Percentiles rank a stretch among this genome's conserved stretches.
Conservation (phyloP, 2,329 filamentous ascomycete genomes). For the Alternaria consortialis region DNA sequence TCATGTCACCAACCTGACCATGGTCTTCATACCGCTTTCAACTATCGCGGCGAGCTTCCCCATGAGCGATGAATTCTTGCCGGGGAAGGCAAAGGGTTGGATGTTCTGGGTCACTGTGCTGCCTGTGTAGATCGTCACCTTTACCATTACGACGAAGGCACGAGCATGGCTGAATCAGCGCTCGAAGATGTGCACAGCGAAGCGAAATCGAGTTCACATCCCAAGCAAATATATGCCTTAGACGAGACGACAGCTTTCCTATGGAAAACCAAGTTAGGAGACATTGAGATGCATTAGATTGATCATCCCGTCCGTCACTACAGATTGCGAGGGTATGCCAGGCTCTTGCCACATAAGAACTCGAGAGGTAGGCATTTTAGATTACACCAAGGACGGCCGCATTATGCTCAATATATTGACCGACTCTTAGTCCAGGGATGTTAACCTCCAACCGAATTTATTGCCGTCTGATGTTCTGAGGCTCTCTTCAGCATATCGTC, state of each 20-base stretch:
- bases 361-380: fast-evolving
- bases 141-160: too few species aligned
- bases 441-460: background rate
- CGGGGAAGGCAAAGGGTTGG: slow-evolving; percentile 9
- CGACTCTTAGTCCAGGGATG: background rate
- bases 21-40: slow-evolving; percentile 5
- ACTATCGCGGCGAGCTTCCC: slow-evolving; percentile 13
- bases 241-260: too few species aligned
- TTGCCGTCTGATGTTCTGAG: too few species aligned
- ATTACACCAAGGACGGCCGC: background rate
- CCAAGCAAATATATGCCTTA: too few species aligned
- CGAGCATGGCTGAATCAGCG: too few species aligned
- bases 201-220: too few species aligned
- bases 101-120: slow-evolving; percentile 15
- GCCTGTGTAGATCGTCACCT: background rate
- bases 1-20: slow-evolving; percentile 7
- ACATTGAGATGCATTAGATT: too few species aligned
- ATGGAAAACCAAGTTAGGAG: too few species aligned
- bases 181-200: too few species aligned
- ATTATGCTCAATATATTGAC: background rate
- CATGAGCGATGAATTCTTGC: slow-evolving; percentile 16
- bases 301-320: too few species aligned
- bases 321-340: too few species aligned
- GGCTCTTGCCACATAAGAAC: too few species aligned
- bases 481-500: background rate